phyloP scores from a whole-genome alignment of 441 rosid species.

The Mallotus japonicus region DNA sequence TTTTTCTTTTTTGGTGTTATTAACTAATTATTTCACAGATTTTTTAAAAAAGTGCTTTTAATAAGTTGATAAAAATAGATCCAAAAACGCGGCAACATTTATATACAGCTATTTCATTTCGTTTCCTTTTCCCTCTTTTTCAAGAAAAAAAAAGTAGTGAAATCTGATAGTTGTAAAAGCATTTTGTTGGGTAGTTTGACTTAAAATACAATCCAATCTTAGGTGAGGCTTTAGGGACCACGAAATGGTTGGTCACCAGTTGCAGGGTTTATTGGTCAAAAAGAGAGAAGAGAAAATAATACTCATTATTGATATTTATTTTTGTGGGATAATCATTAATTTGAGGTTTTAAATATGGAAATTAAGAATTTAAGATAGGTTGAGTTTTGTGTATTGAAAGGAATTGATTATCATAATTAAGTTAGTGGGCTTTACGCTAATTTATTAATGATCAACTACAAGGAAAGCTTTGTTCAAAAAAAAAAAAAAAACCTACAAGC shows the following conservation, averaged over 20 bases:
- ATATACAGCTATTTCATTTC: background rate
- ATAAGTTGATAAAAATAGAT: too few species aligned
- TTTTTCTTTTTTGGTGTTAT: too few species aligned
- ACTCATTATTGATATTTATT: background rate
- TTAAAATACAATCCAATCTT: constrained; percentile 12
- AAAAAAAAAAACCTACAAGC: too few species aligned
- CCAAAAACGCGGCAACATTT: background rate
- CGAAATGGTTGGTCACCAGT: background rate
- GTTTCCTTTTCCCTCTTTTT: too few species aligned
- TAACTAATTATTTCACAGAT: background rate
- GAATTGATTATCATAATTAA: background rate
- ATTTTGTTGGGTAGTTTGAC: constrained; percentile 22
- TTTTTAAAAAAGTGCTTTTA: background rate
- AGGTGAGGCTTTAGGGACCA: constrained; percentile 19
- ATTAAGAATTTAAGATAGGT: background rate
- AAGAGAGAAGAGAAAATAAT: background rate
- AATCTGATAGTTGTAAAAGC: background rate
- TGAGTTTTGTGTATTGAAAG: background rate
- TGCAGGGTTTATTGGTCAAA: too few species aligned
- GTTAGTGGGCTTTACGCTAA: too few species aligned
- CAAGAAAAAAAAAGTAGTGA: background rate
- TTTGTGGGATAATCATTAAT: too few species aligned
- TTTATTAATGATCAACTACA: background rate
- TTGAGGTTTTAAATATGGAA: background rate
- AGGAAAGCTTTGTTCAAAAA: too few species aligned